phyloP scores from a whole-genome alignment of 1,284 basidiomycete species.

The Puccinia polysora region DNA sequence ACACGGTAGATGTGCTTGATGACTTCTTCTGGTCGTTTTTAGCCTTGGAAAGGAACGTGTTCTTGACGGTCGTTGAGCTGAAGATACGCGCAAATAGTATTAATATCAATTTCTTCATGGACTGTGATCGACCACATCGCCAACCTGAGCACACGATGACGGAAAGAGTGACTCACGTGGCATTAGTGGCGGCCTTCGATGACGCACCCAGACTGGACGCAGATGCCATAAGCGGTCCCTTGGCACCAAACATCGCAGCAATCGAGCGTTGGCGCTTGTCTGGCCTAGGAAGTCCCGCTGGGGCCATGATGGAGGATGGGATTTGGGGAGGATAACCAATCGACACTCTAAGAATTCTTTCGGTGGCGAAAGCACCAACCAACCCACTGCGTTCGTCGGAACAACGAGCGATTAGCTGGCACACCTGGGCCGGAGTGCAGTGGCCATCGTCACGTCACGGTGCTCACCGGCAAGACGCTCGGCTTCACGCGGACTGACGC shows the following conservation, averaged over 20 bases:
- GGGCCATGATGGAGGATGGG: slow-evolving; percentile 21
- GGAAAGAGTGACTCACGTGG: background rate
- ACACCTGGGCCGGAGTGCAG: too few species aligned
- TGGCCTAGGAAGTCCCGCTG: background rate
- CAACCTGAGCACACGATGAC: background rate
- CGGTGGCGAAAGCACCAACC: too few species aligned
- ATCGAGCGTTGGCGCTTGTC: slow-evolving; percentile 42
- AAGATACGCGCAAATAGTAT: background rate
- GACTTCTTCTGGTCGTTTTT: background rate
- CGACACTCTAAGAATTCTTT: too few species aligned
- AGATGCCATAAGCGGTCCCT: background rate
- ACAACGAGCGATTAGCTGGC: too few species aligned
- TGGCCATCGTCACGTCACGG: too few species aligned
- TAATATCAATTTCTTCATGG: background rate
- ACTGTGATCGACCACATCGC: background rate
- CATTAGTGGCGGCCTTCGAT: background rate
- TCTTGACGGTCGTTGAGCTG: background rate
- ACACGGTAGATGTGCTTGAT: background rate
- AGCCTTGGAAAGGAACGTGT: background rate
- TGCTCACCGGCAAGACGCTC: too few species aligned
- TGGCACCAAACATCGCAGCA: slow-evolving; percentile 32
- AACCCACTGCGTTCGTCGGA: too few species aligned
- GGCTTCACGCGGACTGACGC: too few species aligned
- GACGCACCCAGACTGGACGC: background rate
- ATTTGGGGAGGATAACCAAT: too few species aligned